Conservation (phyloP, 108 stramenopile species). For the Schizochytrium sp. region DNA sequence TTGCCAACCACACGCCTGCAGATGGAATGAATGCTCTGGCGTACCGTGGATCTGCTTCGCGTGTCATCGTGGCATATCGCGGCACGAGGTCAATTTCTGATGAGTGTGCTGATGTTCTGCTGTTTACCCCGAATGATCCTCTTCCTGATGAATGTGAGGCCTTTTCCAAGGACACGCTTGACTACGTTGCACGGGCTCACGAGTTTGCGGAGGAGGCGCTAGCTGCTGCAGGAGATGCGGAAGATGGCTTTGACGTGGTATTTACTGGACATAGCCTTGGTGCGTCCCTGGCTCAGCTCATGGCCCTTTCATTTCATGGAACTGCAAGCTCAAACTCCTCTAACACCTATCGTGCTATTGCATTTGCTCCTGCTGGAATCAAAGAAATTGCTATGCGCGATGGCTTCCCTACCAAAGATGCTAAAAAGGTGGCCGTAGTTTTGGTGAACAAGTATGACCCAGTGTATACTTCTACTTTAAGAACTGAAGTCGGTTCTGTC, state of each 20-base stretch:
- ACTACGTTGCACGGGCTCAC: conserved; percentile 7
- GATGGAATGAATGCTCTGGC: conserved; percentile 42
- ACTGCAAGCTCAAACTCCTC: background rate
- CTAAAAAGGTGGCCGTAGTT: background rate
- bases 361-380: conserved; percentile 37
- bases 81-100: conserved; percentile 44
- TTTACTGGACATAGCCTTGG: conserved; percentile 56
- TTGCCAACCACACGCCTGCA: background rate
- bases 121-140: background rate
- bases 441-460: conserved; percentile 18
- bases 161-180: conserved; percentile 5
- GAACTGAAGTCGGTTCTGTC: background rate
- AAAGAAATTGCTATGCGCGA: conserved; percentile 4
- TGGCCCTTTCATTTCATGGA: background rate
- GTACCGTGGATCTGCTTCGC: background rate
- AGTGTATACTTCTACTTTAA: background rate
- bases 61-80: conserved; percentile 23
- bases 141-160: background rate
- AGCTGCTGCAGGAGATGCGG: background rate
- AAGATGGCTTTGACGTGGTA: background rate
- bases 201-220: background rate
- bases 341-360: background rate
- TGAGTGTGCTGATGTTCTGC: conserved; percentile 14
- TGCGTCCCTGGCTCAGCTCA: conserved; percentile 23
- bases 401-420: background rate